These are phyloP conservation scores for Pseudogymnoascus sp. DNA, from an alignment of 2,329 filamentous ascomycete species.

Conservation along the genomic window DNA sequence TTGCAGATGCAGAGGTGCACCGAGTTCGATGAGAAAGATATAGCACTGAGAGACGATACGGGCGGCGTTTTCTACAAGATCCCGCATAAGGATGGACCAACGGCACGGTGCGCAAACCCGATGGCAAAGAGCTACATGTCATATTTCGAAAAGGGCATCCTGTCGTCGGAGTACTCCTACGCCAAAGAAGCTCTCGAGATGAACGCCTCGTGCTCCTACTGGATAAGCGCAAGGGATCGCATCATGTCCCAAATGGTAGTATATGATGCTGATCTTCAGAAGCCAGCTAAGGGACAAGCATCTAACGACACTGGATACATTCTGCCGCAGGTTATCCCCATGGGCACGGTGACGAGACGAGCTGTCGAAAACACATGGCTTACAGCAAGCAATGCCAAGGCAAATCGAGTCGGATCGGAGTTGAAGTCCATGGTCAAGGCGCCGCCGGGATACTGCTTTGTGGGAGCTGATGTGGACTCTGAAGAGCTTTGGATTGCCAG, in stretches of 20 bases:
- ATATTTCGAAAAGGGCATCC: slow-evolving; percentile 82
- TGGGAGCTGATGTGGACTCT: slow-evolving; percentile 94
- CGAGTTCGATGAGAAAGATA: slow-evolving; percentile 65
- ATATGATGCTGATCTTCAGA: slow-evolving; percentile 57
- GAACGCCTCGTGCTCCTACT: slow-evolving; percentile 98
- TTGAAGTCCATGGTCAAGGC: slow-evolving; percentile 95
- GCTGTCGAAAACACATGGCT: slow-evolving; percentile 98
- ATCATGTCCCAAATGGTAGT: slow-evolving; percentile 96
- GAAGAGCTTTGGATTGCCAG: slow-evolving; percentile 98
- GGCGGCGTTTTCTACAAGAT: slow-evolving; percentile 76
- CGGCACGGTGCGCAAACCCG: slow-evolving; percentile 74
- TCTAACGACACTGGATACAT: slow-evolving; percentile 60
- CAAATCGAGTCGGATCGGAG: slow-evolving; percentile 91
- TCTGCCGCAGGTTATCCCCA: slow-evolving; percentile 88
- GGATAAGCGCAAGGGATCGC: slow-evolving; percentile 90
- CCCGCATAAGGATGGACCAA: slow-evolving; percentile 89
- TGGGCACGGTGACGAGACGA: slow-evolving; percentile 92
- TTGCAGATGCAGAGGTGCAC: slow-evolving; percentile 68
- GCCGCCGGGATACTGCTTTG: slow-evolving; percentile 82
- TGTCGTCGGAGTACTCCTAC: slow-evolving; percentile 81
- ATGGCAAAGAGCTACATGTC: slow-evolving; percentile 83
- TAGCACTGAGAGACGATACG: slow-evolving; percentile 55
- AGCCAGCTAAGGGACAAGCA: slow-evolving; percentile 16
- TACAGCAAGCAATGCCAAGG: slow-evolving; percentile 93
- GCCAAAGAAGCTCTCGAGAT: slow-evolving; percentile 94